Evolutionary conservation across 2,329 filamentous ascomycete genomes (phyloP).

Genomic region (Berkeleyomyces basicola): DNA sequence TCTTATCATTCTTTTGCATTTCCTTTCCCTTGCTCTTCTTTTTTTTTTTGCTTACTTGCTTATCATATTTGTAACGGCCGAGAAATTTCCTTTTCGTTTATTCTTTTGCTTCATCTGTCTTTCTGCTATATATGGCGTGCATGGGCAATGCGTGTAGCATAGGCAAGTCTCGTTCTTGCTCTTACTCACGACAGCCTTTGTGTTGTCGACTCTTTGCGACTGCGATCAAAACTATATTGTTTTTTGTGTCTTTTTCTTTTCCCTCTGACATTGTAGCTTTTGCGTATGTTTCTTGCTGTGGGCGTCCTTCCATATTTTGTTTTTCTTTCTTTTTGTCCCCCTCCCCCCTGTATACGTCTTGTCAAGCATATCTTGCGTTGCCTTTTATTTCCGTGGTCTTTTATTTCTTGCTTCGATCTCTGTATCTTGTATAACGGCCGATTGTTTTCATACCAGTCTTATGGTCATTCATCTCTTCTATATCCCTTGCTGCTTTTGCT

Average conservation of each 20-base stretch:
- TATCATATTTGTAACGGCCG: conserved; percentile 11
- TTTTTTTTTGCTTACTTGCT: not conserved
- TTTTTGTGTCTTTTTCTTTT: not conserved
- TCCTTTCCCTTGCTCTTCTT: not conserved
- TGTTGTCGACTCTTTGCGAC: not conserved
- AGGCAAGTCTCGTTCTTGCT: not conserved
- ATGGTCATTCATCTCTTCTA: conserved; percentile 13
- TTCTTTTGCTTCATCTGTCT: not conserved
- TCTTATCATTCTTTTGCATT: conserved; percentile 1
- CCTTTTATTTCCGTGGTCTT: not conserved
- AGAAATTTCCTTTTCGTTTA: conserved; percentile 1
- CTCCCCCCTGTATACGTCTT: not conserved
- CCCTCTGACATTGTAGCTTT: not conserved
- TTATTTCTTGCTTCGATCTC: not conserved
- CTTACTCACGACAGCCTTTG: not conserved
- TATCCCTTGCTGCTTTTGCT: conserved; percentile 12
- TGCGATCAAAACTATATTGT: not conserved
- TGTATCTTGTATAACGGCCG: conserved; percentile 6
- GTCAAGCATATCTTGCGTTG: not conserved
- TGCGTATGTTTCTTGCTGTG: not conserved
- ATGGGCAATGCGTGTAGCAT: too few species aligned
- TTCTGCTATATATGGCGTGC: not conserved
- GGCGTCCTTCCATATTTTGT: not conserved
- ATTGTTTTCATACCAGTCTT: conserved; percentile 9
- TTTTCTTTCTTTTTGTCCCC: not conserved